Conservation (phyloP, 2,329 filamentous ascomycete genomes). For the Clarireedia monteithiana region DNA sequence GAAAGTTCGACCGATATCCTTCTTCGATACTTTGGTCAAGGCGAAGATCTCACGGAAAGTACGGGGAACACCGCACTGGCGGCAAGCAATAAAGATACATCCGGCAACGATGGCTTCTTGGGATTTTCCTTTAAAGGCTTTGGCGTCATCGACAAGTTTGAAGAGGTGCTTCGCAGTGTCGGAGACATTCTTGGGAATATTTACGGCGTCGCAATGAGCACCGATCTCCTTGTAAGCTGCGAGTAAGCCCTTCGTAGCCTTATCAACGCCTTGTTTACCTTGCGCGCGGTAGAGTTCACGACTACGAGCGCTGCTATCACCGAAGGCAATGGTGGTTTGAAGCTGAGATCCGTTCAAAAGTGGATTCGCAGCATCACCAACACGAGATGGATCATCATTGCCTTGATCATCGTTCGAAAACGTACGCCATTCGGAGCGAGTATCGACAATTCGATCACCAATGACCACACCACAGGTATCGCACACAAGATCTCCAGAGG, state of each 20-base stretch:
- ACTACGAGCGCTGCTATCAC: slow-evolving; percentile 61
- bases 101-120: slow-evolving; percentile 91
- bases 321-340: slow-evolving; percentile 79
- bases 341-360: slow-evolving; percentile 86
- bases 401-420: slow-evolving; percentile 98
- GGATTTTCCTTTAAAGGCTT: slow-evolving; percentile 90
- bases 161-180: slow-evolving; percentile 92
- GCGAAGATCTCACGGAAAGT: slow-evolving; percentile 94
- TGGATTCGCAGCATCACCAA: slow-evolving; percentile 86
- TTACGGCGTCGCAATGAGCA: slow-evolving; percentile 76
- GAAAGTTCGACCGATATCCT: slow-evolving; percentile 94
- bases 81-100: slow-evolving; percentile 95
- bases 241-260: slow-evolving; percentile 72
- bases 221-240: slow-evolving; percentile 84
- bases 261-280: slow-evolving; percentile 73
- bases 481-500: slow-evolving; percentile 87
- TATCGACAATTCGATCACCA: slow-evolving; percentile 86
- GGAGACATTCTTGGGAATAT: slow-evolving; percentile 71
- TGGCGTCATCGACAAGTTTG: slow-evolving; percentile 88
- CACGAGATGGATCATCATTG: slow-evolving; percentile 94
- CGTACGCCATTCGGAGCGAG: slow-evolving; percentile 95
- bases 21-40: slow-evolving; percentile 89
- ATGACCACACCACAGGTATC: slow-evolving; percentile 86
- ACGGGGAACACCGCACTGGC: slow-evolving; percentile 76
- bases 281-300: slow-evolving; percentile 76